Conservation (phyloP, 345 rosid genomes). For the Abelmoschus esculentus region DNA sequence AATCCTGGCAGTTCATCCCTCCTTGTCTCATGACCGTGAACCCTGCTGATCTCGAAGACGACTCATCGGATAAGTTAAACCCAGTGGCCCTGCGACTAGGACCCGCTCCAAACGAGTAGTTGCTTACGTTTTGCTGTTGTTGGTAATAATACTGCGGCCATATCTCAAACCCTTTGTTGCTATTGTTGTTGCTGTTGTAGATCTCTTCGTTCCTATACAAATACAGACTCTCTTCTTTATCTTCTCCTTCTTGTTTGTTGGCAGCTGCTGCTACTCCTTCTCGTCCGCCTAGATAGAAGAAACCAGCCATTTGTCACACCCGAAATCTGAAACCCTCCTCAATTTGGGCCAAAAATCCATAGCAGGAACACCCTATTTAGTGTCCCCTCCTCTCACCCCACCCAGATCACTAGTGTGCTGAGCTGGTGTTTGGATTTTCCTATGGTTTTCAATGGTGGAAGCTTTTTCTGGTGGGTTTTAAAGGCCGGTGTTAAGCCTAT, state of each 20-base stretch:
- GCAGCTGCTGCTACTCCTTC: conserved; percentile 20
- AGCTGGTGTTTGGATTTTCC: conserved; percentile 12
- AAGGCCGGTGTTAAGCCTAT: not conserved
- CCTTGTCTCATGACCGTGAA: conserved; percentile 56
- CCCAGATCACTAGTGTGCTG: conserved; percentile 9
- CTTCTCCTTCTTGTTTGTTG: conserved; percentile 45
- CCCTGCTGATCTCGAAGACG: conserved; percentile 46
- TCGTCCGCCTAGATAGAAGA: conserved; percentile 77
- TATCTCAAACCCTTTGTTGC: conserved; percentile 57
- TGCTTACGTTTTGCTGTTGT: conserved; percentile 39
- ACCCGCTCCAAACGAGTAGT: conserved; percentile 63
- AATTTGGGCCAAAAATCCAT: conserved; percentile 43
- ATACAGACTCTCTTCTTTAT: conserved; percentile 36
- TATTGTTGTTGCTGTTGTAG: conserved; percentile 33
- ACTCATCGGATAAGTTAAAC: conserved; percentile 47
- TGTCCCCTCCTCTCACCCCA: not conserved
- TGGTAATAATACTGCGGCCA: conserved; percentile 60
- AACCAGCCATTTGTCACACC: conserved; percentile 68
- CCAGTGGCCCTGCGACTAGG: conserved; percentile 30
- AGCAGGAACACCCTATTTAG: conserved; percentile 32
- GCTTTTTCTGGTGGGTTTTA: conserved; percentile 19
- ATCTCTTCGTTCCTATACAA: conserved; percentile 64
- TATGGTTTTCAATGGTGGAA: conserved; percentile 13
- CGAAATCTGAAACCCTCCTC: conserved; percentile 22
- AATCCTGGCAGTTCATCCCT: conserved; percentile 92